Percentiles rank a stretch among this genome's conserved stretches.
Conservation (phyloP, 495 filamentous ascomycete species). For the Penicillium flavigenum region DNA sequence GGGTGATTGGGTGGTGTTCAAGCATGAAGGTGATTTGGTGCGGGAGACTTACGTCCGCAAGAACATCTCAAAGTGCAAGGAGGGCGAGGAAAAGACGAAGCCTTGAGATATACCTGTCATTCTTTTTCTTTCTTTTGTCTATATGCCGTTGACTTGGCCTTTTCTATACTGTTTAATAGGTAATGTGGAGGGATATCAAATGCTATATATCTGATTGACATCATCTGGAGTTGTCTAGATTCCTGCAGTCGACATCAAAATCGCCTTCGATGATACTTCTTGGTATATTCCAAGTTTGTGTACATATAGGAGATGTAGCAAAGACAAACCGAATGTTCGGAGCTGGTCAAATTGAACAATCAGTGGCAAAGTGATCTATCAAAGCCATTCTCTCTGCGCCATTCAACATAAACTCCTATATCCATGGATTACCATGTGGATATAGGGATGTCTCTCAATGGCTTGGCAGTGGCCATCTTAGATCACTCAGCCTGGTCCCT, state of each 20-base stretch:
- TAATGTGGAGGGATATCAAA: conserved; percentile 5
- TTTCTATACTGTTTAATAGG: conserved; percentile 12
- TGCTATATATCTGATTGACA: neutral
- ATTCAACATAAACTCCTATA: too few relatives aligned
- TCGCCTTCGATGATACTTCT: conserved; percentile 5
- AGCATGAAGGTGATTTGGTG: conserved; percentile 61
- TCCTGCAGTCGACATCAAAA: conserved; percentile 15
- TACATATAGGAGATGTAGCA: neutral
- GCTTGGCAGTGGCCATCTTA: too few relatives aligned
- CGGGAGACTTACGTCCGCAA: conserved; percentile 61
- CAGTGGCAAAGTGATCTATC: too few relatives aligned
- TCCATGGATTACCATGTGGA: too few relatives aligned
- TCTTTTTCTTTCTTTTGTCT: neutral
- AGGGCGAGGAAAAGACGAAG: conserved; percentile 9
- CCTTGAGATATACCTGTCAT: conserved; percentile 6
- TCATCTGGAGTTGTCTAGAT: conserved; percentile 18
- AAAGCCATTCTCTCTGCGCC: too few relatives aligned
- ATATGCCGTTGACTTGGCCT: neutral
- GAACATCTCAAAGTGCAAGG: conserved; percentile 26
- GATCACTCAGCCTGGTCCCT: too few relatives aligned
- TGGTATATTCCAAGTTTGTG: neutral
- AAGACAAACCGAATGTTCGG: neutral
- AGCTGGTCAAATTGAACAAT: neutral
- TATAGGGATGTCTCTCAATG: too few relatives aligned
- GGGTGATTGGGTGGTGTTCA: conserved; percentile 70